Base-by-base conservation (phyloP, 352 stramenopile species). In the Pythium aquatile region DNA sequence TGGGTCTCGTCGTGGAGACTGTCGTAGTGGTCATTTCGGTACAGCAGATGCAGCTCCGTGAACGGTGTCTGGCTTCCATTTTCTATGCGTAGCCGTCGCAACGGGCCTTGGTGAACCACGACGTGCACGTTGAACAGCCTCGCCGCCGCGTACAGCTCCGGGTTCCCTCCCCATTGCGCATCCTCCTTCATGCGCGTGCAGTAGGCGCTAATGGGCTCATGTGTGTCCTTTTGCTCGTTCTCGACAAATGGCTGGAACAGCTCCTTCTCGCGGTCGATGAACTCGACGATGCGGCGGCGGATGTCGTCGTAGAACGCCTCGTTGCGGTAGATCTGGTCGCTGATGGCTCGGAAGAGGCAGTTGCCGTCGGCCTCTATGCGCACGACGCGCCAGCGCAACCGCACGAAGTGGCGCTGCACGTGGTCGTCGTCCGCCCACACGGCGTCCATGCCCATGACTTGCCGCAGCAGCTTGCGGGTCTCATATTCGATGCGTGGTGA, bases 171-270 rank as follows among this genome's bases (percentile, higher is more conserved):
- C 85, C 85, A 94, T 54, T 80, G 84, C 39, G 77, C 81, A 37
- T 94, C 81, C 20, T 90, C 75, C 13, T 78, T 74, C 84, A 94
- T 93, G 9, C 84, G 76, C 24, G 66, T 71, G 65, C 79, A 91
- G 63, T 94, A 94, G 81, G 91, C 65, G 24, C 47, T 37, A 16
- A 61, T 67, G 17, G 53, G 32, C 17, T 67, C 72, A 13, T 63
- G 88, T 72, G 58, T 79, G 77, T 32, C 91, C 73, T 79, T 77
- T 51, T 94, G 80, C 37, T 91, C 84, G 65, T 93, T 81, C 74
- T 94, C 85, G 74, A 94, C 88, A 70, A 94, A 94, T 51, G 85
- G 83, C 64, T 90, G 78, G 68, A 94, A 90, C 52, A 91, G 72
- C 32, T 76, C 68, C 5, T 79, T 79, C 61, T 93, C 74, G 16